A percentile compares a stretch with the other conserved stretches of the same genome.
phyloP scores from a whole-genome alignment of 1,284 basidiomycete species.

The Ustilago esculenta region DNA sequence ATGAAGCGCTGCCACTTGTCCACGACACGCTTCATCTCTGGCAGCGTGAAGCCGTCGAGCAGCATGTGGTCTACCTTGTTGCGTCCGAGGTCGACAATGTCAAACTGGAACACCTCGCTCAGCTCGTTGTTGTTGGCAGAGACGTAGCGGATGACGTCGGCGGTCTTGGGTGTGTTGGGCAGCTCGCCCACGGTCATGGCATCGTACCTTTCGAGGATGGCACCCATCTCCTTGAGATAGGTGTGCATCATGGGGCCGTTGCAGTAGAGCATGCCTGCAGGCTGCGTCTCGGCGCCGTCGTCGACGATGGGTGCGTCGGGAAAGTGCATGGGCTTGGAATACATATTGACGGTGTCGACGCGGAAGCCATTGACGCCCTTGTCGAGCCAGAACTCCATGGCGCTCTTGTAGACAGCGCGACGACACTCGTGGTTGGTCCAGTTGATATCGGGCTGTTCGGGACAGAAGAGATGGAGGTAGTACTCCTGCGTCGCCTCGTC shows the following conservation, averaged over 20 bases:
- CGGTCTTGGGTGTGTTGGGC: constrained; percentile 66
- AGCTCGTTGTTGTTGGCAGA: constrained; percentile 75
- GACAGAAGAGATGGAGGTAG: constrained; percentile 78
- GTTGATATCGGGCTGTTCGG: constrained; percentile 80
- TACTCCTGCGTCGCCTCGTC: constrained; percentile 77
- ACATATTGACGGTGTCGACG: constrained; percentile 63
- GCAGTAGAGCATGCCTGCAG: constrained; percentile 69
- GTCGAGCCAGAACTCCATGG: constrained; percentile 79
- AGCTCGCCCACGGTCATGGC: constrained; percentile 77
- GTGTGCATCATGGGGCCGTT: constrained; percentile 72
- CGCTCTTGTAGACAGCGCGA: constrained; percentile 73
- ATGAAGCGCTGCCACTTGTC: constrained; percentile 72
- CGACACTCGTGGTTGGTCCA: constrained; percentile 75
- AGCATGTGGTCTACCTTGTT: constrained; percentile 67
- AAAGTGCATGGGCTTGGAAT: constrained; percentile 61
- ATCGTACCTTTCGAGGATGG: constrained; percentile 67
- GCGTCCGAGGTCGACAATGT: constrained; percentile 72
- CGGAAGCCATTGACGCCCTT: constrained; percentile 79
- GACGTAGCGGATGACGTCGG: constrained; percentile 73
- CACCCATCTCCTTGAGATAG: constrained; percentile 75
- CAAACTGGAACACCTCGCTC: constrained; percentile 73
- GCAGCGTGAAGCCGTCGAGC: constrained; percentile 71
- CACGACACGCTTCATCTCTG: constrained; percentile 73
- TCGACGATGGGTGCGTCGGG: constrained; percentile 69
- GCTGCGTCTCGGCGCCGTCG: constrained; percentile 72